Evolutionary conservation across 1,139 yeast species (phyloP), one percentile per base, ranked within the genome.

Genomic region (Maudiozyma humilis): DNA sequence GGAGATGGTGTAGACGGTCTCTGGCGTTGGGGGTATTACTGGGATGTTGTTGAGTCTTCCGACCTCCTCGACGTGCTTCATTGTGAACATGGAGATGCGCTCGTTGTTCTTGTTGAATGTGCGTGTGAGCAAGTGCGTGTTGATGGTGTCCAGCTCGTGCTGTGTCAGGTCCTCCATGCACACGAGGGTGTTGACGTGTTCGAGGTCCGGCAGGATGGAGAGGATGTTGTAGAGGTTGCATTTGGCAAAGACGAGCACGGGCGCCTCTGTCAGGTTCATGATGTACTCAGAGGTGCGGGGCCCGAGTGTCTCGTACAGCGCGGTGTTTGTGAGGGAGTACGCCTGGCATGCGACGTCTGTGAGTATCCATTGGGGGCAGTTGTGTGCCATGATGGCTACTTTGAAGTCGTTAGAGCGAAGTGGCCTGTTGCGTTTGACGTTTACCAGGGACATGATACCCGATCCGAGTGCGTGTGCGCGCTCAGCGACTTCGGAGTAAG

Each of bases 221-320:
- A 77, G 57, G 30, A 78, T 60, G 37, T 59, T 62, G 25, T 67
- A 66, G 45, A 78, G 56, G 53, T 76, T 75, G 23, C 70, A 72
- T 51, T 71, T 65, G 15, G 78, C 70, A 44, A 70, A 68, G 35
- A 74, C 67, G n/a, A 78, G 63, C 4, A 79, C 71, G 2, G 83
- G 83, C 8, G 77, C 61, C 51, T 76, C 75, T 3, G 82, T 76
- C 46, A 76, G 57, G 43, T 70, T 69, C 62, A 80, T 64, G 49
- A 80, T 79, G 57, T 77, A 76, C 51, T 69, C 69, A 2, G 83
- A 72, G 5, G 86, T 70, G 29, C 70, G 72, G 1, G 78, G 72
- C 1, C 86, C 86, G 54, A 80, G 64, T 3, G 85, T 78, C 51
- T 79, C 82, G 59, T 80, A 80, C 44, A 80, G 63, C 2, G 84